These are phyloP conservation scores for Zalaria sp. DNA, from an alignment of 2,329 filamentous ascomycete genomes.

Conservation along the genomic window DNA sequence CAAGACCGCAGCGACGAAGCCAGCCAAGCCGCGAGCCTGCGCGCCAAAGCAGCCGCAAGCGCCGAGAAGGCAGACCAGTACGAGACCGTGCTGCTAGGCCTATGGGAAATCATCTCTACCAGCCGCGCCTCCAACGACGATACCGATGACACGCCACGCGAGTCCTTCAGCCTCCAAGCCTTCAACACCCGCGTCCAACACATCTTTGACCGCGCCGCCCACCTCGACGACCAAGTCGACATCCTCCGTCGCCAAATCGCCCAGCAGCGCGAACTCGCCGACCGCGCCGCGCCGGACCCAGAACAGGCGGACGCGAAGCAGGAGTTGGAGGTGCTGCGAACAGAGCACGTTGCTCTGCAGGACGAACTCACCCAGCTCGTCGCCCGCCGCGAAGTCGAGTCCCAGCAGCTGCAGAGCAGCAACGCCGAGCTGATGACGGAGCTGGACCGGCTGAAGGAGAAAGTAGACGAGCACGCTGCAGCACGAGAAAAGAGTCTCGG, in stretches of 20 bases:
- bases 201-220: slow-evolving; percentile 62
- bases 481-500: slow-evolving; percentile 14
- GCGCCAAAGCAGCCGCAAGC: slow-evolving; percentile 9
- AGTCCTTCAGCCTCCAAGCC: slow-evolving; percentile 55
- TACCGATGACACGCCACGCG: slow-evolving; percentile 19
- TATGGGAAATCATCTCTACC: slow-evolving; percentile 37
- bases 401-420: slow-evolving; percentile 8
- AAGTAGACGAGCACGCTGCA: slow-evolving; percentile 11
- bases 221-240: slow-evolving; percentile 72
- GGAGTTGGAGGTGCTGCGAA: slow-evolving; percentile 9
- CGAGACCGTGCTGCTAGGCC: slow-evolving; percentile 35
- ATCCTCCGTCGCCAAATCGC: slow-evolving; percentile 87
- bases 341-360: slow-evolving; percentile 14
- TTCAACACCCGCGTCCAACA: slow-evolving; percentile 70
- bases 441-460: slow-evolving; percentile 18
- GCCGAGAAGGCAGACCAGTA: slow-evolving; percentile 38
- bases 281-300: slow-evolving; percentile 52
- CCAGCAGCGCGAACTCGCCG: slow-evolving; percentile 86
- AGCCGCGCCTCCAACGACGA: slow-evolving; percentile 12
- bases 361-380: slow-evolving; percentile 16
- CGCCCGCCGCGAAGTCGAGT: slow-evolving; percentile 15
- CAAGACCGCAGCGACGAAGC: slow-evolving; percentile 7
- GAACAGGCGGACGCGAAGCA: slow-evolving; percentile 25
- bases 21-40: slow-evolving; percentile 9
- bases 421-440: slow-evolving; percentile 22